Evolutionary conservation across 306 rosid species (phyloP).

Genomic region (Dalbergia cultrata): DNA sequence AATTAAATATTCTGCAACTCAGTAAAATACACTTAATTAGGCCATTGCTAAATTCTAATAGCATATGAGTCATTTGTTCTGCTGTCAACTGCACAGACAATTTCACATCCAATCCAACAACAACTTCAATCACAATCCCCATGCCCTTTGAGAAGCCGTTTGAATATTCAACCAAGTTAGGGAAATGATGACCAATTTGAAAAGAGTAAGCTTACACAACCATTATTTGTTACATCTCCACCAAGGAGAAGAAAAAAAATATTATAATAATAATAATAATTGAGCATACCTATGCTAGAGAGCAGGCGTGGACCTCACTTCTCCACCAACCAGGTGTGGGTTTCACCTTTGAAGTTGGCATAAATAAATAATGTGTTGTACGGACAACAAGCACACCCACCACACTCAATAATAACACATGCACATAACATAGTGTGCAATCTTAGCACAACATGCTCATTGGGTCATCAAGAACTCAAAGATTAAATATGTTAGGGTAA

Average conservation of each 20-base stretch:
- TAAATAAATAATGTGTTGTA: slow-evolving; percentile 41
- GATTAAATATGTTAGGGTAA: slow-evolving; percentile 15
- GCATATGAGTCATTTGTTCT: slow-evolving; percentile 28
- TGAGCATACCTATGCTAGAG: slow-evolving; percentile 31
- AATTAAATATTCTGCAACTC: too few relatives aligned
- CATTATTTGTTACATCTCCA: slow-evolving; percentile 62
- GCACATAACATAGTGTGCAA: slow-evolving; percentile 25
- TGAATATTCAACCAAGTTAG: slow-evolving; percentile 44
- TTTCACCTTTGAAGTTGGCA: slow-evolving; percentile 32
- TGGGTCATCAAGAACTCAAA: slow-evolving; percentile 43
- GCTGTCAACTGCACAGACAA: background rate
- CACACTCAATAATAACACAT: slow-evolving; percentile 39
- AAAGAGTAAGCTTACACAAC: slow-evolving; percentile 21
- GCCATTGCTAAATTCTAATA: slow-evolving; percentile 20
- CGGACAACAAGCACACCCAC: slow-evolving; percentile 44
- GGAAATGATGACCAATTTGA: slow-evolving; percentile 19
- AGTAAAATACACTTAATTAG: background rate
- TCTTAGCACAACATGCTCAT: slow-evolving; percentile 42
- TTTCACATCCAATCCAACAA: background rate
- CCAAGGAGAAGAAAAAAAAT: slow-evolving; percentile 41
- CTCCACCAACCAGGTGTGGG: slow-evolving; percentile 70
- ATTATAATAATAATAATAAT: background rate
- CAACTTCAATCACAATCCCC: slow-evolving; percentile 35
- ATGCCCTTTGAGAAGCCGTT: slow-evolving; percentile 35
- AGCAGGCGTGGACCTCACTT: slow-evolving; percentile 67